Evolutionary conservation across 441 rosid genomes (phyloP), one percentile per base, ranked within the genome.

Genomic region (Erysimum cheiri): DNA sequence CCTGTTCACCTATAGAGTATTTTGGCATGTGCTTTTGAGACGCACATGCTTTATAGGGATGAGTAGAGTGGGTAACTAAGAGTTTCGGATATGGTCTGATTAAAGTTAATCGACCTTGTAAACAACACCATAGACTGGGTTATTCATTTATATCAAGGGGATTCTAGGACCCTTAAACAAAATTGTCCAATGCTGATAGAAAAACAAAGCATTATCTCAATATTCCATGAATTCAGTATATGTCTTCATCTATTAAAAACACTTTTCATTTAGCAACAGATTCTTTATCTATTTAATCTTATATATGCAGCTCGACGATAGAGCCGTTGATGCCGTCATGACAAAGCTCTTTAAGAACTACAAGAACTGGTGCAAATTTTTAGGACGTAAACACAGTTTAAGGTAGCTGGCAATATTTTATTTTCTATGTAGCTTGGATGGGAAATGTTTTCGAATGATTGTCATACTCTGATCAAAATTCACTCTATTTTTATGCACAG

Each of bases 371-470:
- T 91, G 99, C 88, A 91, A 88, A 75, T 88, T 91, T 78, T 78
- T 96, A 81, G 99, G 97, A 54, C 82, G 89, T 56, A 96, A 96
- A 82, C 97, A 95, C 80, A 92, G 97, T 77, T 85, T 92, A 73
- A 80, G 96, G 98, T 95, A 77, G 75, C 79, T 69, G 49, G 28
- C 60, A 33, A 12, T 6, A 40, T 49, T 60, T 77, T 73, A 3
- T 47, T 50, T 37, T 32, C 68, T 24, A 31, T 43, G 24, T 33
- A 15, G 57, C 41, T 71, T 70, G 43, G 70, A 67, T 40, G 40
- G 14, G 35, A 64, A 44, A 37, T 73, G 41, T 41, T 50, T 32
- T 50, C 65, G 19, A 66, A 60, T 54, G 28, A 77, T 67, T 2
- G 54, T 65, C 59, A 47, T 70, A 43, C 22, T 44, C 54, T 70